Conservation (phyloP, 2,329 filamentous ascomycete genomes). For the Penicillium frequentans region DNA sequence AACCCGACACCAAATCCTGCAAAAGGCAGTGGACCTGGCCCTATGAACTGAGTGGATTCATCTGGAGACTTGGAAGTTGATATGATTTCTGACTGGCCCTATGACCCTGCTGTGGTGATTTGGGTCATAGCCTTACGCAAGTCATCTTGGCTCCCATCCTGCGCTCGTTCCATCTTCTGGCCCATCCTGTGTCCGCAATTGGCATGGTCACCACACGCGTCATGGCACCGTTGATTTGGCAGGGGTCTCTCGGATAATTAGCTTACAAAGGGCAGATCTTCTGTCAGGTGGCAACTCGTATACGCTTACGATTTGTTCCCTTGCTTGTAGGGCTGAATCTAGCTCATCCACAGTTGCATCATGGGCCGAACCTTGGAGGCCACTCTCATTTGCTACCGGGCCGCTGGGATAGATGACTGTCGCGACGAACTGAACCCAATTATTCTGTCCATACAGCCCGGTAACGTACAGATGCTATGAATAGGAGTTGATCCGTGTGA, state of each 20-base stretch:
- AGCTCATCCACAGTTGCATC: slow-evolving; percentile 11
- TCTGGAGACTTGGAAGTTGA: neutral
- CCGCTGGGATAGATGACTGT: neutral
- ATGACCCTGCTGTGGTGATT: neutral
- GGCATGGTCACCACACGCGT: neutral
- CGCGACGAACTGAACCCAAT: neutral
- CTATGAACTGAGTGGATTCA: neutral
- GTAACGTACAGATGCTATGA: neutral
- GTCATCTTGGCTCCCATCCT: neutral
- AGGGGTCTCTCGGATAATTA: neutral
- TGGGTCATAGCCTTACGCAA: neutral
- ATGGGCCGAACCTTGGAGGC: neutral
- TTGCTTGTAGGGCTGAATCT: slow-evolving; percentile 21
- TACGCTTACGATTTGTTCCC: slow-evolving; percentile 12
- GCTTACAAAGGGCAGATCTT: neutral
- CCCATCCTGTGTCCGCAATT: neutral
- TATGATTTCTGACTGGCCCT: neutral
- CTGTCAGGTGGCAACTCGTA: neutral
- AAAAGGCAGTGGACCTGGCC: neutral
- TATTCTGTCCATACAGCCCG: neutral
- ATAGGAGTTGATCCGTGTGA: neutral
- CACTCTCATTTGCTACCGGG: neutral
- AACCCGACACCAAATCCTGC: slow-evolving; percentile 6
- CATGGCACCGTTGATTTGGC: neutral
- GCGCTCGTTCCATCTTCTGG: neutral